Conservation (phyloP, 306 rosid genomes). For the Cicer yamashitae region DNA sequence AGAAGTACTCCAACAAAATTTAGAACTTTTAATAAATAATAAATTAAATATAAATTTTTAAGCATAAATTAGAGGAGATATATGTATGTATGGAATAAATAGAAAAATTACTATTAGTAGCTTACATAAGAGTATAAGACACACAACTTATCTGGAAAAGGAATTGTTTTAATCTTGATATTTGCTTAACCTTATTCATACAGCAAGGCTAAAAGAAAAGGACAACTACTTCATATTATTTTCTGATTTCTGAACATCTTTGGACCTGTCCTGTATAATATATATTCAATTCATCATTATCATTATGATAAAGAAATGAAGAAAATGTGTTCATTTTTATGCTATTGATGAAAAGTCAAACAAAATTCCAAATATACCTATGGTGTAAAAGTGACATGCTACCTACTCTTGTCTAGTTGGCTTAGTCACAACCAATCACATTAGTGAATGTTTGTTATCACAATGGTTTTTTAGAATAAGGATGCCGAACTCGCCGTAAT, state of each 20-base stretch:
- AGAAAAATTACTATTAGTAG: neutral
- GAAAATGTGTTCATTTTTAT: constrained; percentile 10
- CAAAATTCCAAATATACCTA: neutral
- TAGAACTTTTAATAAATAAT: too few species aligned
- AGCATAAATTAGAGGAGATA: neutral
- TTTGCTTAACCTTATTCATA: neutral
- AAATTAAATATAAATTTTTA: too few species aligned
- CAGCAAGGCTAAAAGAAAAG: neutral
- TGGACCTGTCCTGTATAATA: neutral
- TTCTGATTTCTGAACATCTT: neutral
- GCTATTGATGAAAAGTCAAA: neutral
- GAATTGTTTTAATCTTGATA: neutral
- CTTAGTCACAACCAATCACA: constrained; percentile 6
- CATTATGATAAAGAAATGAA: neutral
- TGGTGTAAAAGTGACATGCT: constrained; percentile 16
- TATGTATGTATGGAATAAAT: too few species aligned
- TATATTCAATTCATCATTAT: neutral
- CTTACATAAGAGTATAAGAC: neutral
- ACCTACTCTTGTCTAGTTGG: constrained; percentile 10
- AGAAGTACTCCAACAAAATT: too few species aligned
- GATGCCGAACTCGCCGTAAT: too few species aligned
- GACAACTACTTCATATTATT: neutral
- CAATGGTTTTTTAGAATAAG: too few species aligned
- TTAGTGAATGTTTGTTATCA: neutral
- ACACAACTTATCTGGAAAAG: neutral